Evolutionary conservation across 345 rosid species (phyloP), one percentile per base, ranked within the genome.

Genomic region (Stellera chamaejasme): DNA sequence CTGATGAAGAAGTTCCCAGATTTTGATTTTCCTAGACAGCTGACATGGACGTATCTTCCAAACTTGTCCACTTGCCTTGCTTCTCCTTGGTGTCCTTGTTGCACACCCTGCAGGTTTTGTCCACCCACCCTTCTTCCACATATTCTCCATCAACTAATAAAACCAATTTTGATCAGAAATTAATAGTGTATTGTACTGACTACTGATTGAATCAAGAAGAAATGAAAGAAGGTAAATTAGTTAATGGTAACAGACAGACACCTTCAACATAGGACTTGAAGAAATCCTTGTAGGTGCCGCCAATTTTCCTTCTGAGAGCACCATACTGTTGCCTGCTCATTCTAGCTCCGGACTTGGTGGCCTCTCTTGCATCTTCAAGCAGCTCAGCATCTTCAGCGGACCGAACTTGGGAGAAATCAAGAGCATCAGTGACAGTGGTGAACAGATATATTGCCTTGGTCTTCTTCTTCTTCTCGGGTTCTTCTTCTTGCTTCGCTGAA

Each of bases 291-390:
- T 87, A 87, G 5, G 92, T 91, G 45, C 96, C 96, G 66, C 98
- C 98, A 46, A 85, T 87, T 74, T 61, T 61, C 79, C 96, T 85
- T 64, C 95, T 79, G 44, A 88, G 79, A 27, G 98, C 98, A 7
- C 96, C 98, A 63, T 91, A 87, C 98, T 91, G 98, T 64, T 85
- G 88, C 55, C 78, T 75, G 65, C 32, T 65, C 98, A 91, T 88
- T 49, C 53, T 70, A 2, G 60, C 73, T 45, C 98, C 98, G 8
- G 96, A 75, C 68, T 19, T 71, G 64, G 96, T 91, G 59, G 80
- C 70, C 54, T 74, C 71, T 58, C 92, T 81, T 2, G 98, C 96
- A 25, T 80, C 87, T 2, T 77, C 81, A 11, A 91, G 79, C 62
- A 91, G 95, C 16, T 72, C 81, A 2, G 95, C 98, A 56, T 91